Evolutionary conservation across 768 basidiomycete genomes (phyloP).

Genomic region (Rhodotorula kratochvilovae): DNA sequence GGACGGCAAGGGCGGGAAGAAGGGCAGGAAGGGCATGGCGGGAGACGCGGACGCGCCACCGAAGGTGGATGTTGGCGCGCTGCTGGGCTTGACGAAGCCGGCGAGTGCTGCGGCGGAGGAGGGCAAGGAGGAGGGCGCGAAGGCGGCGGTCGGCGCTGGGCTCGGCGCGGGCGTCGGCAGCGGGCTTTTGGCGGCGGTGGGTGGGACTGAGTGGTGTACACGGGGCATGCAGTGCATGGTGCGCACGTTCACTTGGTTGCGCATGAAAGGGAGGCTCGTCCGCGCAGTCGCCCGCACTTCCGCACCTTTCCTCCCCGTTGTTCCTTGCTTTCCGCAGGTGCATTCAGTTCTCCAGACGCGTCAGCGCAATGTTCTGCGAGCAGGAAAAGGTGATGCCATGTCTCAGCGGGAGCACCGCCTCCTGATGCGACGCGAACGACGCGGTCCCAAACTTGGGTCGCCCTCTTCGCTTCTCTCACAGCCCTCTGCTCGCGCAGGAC

Average conservation of each 20-base stretch:
- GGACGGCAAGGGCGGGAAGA: constrained; percentile 6
- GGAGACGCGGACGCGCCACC: background rate
- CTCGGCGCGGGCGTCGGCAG: background rate
- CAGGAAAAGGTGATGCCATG: too few species aligned
- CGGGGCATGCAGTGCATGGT: background rate
- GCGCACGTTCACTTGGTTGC: too few species aligned
- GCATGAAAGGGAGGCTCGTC: background rate
- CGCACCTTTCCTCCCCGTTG: too few species aligned
- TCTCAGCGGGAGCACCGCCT: too few species aligned
- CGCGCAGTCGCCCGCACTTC: too few species aligned
- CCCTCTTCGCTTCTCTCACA: too few species aligned
- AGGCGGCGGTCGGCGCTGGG: background rate
- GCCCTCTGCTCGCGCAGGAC: too few species aligned
- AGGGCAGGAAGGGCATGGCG: background rate
- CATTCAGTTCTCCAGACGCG: too few species aligned
- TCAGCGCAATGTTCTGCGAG: too few species aligned
- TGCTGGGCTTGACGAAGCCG: constrained; percentile 15
- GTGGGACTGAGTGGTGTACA: background rate
- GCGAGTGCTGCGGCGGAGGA: background rate
- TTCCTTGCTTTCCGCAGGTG: too few species aligned
- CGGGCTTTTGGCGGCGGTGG: constrained; percentile 18
- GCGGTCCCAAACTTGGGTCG: too few species aligned
- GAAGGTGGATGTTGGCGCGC: constrained; percentile 23
- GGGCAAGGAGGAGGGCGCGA: background rate
- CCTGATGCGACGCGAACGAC: too few species aligned